A percentile compares a stretch with the other conserved stretches of the same genome.
These are phyloP conservation scores for Mycena filopes DNA, from an alignment of 768 basidiomycete species.

Conservation along the genomic window DNA sequence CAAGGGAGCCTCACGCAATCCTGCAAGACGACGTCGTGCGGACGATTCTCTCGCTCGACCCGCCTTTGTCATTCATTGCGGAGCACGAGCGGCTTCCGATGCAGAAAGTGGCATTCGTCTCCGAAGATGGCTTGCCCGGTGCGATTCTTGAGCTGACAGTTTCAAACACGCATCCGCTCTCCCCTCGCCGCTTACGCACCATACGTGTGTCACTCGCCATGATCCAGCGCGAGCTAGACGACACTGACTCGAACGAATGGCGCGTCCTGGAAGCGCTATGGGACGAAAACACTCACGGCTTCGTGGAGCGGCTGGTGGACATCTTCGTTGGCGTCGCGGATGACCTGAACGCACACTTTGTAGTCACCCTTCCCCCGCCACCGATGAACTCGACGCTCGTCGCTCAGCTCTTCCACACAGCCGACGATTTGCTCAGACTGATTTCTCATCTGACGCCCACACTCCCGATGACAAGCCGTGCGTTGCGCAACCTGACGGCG, in stretches of 20 bases:
- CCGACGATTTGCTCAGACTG: constrained; percentile 64
- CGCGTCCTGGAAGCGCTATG: constrained; percentile 66
- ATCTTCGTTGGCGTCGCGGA: constrained; percentile 58
- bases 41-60: constrained; percentile 66
- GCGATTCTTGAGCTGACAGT: constrained; percentile 71
- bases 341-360: constrained; percentile 67
- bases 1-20: constrained; percentile 68
- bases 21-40: constrained; percentile 68
- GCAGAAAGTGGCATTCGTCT: constrained; percentile 72
- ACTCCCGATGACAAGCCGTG: constrained; percentile 63
- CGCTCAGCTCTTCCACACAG: constrained; percentile 66
- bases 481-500: constrained; percentile 54
- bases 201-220: constrained; percentile 73
- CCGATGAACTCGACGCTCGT: constrained; percentile 54
- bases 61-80: constrained; percentile 69
- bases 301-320: constrained; percentile 67
- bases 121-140: constrained; percentile 70
- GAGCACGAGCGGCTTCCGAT: constrained; percentile 69
- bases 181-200: constrained; percentile 62
- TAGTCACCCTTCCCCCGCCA: constrained; percentile 47
- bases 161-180: constrained; percentile 61
- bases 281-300: constrained; percentile 67
- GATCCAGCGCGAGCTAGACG: constrained; percentile 60
- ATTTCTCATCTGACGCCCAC: constrained; percentile 56
- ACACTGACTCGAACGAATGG: constrained; percentile 65